Evolutionary conservation across 164 flowering plant species (phyloP), one percentile per base, ranked within the genome.

Genomic region (Liquidambar formosana): DNA sequence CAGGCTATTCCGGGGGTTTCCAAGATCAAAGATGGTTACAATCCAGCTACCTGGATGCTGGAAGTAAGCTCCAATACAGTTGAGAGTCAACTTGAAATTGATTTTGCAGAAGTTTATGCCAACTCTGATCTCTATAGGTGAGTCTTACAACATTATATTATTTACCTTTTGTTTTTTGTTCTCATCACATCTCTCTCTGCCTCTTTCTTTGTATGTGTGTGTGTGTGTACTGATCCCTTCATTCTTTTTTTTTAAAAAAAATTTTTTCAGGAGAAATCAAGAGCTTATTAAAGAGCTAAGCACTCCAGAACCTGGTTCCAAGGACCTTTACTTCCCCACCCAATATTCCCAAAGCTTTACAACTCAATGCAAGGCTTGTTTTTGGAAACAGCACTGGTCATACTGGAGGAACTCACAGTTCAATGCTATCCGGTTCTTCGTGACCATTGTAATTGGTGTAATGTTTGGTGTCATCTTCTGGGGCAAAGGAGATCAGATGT

Each of bases 31-130:
- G 81, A 82, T 57, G 88, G 86, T 38, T 70, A 71, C 45, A 88
- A 86, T 70, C 92, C 92, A 66, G 88, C 89, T 16, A 86, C 89
- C 13, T 88, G 92, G 92, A 85, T 88, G 92, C 68, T 88, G 58
- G 92, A 88, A 22, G 80, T 84, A 52, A 82, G 75, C 33, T 52
- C 85, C 52, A 6, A 88, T 43, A 64, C 85, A 19, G 71, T 80
- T 10, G 92, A 88, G 58, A 62, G 77, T 59, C 80, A 80, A 51
- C 83, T 80, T 49, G 83, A 69, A 46, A 23, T 82, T 18, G 85
- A 87, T 71, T 87, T 85, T 71, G 88, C 89, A 13, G 82, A 84
- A 52, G 66, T 84, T 52, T 87, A 83, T 67, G 56, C 77, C 65
- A 79, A 77, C 27, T 87, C 91, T 23, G 25, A 71, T 16, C 84